Evolutionary conservation across 2,329 filamentous ascomycete genomes (phyloP).

Genomic region (Celoporthe dispersa): DNA sequence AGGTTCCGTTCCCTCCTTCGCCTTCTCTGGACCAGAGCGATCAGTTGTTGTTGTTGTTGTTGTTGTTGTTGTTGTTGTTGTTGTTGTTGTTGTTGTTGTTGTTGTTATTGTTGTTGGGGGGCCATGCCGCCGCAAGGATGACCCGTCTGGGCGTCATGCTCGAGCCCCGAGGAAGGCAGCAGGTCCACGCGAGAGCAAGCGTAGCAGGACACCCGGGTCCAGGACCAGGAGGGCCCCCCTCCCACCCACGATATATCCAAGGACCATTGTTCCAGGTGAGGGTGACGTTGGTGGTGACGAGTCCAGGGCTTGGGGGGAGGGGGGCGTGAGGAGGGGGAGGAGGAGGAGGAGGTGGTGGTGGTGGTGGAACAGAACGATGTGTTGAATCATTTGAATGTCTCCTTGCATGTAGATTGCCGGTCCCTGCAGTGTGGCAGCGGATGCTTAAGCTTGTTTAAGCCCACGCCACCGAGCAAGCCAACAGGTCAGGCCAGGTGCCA

Average conservation of each 20-base stretch:
- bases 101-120: neutral
- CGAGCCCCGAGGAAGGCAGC: neutral
- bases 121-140: conserved; percentile 4
- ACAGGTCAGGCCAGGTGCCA: conserved; percentile 1
- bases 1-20: neutral
- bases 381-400: conserved; percentile 1
- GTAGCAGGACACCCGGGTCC: neutral
- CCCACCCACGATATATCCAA: neutral
- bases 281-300: neutral
- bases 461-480: conserved; percentile 27
- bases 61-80: no score
- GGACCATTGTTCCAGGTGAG: neutral
- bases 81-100: no score
- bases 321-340: conserved; percentile 1
- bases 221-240: neutral
- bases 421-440: conserved; percentile 27
- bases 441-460: conserved; percentile 30
- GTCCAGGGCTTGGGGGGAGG: neutral
- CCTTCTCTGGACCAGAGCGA: neutral
- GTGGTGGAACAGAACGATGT: neutral
- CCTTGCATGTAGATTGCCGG: conserved; percentile 22
- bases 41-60: no score
- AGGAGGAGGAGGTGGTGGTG: neutral
- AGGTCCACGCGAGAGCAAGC: conserved; percentile 7
- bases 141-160: neutral